These are phyloP conservation scores for Misopates orontium DNA, from an alignment of 257 asterid species.

Conservation along the genomic window DNA sequence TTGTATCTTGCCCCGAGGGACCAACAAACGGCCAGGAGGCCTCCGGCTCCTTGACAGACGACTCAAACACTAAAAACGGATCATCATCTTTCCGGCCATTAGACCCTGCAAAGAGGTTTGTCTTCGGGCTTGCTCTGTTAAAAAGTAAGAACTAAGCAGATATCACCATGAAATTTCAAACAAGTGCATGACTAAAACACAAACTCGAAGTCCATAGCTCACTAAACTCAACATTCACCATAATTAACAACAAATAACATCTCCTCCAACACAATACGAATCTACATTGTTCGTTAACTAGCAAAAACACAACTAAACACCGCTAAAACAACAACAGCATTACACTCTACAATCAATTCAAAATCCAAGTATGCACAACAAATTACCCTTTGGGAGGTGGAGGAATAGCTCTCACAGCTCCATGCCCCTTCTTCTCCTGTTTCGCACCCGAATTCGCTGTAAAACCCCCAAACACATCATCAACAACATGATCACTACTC, in stretches of 20 bases:
- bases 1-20: background rate
- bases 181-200: background rate
- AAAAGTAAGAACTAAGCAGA: background rate
- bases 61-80: background rate
- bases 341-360: background rate
- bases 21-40: background rate
- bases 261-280: background rate
- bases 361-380: slow-evolving; percentile 2
- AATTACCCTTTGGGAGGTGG: slow-evolving; percentile 26
- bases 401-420: slow-evolving; percentile 30
- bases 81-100: slow-evolving; percentile 4
- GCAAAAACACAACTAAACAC: background rate
- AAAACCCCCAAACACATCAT: slow-evolving; percentile 39
- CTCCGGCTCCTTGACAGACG: too few species aligned
- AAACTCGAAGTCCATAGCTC: too few species aligned
- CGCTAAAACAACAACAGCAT: background rate
- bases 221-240: background rate
- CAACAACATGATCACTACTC: slow-evolving; percentile 30
- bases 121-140: background rate
- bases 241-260: background rate
- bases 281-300: background rate
- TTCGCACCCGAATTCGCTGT: slow-evolving; percentile 22
- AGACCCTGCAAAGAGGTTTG: background rate
- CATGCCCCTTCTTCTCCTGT: slow-evolving; percentile 32
- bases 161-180: background rate